Evolutionary conservation across 1,139 yeast species (phyloP).

Genomic region (Nakaseomyces delphensis): DNA sequence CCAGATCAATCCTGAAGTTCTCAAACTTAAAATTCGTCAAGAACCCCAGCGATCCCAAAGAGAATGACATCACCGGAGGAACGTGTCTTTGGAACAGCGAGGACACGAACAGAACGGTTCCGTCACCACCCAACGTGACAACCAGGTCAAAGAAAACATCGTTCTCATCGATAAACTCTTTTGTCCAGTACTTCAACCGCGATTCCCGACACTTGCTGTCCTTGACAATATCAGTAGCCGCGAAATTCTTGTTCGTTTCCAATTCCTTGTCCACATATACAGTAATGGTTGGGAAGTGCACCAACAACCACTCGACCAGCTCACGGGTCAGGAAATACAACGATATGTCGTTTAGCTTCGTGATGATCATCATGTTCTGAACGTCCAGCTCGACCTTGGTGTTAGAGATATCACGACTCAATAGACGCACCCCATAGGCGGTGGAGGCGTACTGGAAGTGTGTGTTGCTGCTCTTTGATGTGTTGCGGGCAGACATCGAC

Average conservation of each 20-base stretch:
- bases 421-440: slow-evolving; percentile 75
- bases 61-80: slow-evolving; percentile 80
- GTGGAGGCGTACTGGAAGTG: slow-evolving; percentile 75
- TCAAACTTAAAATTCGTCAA: slow-evolving; percentile 71
- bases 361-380: slow-evolving; percentile 64
- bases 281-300: slow-evolving; percentile 39
- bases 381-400: slow-evolving; percentile 69
- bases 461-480: slow-evolving; percentile 33
- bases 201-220: slow-evolving; percentile 21
- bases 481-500: slow-evolving; percentile 3
- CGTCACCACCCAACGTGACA: slow-evolving; percentile 82
- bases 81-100: slow-evolving; percentile 71
- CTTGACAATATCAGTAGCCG: slow-evolving; percentile 35
- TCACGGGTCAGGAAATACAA: slow-evolving; percentile 67
- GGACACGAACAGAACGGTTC: slow-evolving; percentile 75
- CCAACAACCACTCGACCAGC: slow-evolving; percentile 65
- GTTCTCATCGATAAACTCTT: slow-evolving; percentile 42
- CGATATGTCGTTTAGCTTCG: slow-evolving; percentile 77
- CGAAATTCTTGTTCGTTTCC: slow-evolving; percentile 52
- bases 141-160: slow-evolving; percentile 63
- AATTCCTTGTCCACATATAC: slow-evolving; percentile 68
- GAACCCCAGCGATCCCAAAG: slow-evolving; percentile 76
- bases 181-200: slow-evolving; percentile 57
- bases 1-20: slow-evolving; percentile 50
- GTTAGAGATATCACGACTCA: slow-evolving; percentile 64